Evolutionary conservation across 345 rosid genomes (phyloP), one percentile per base, ranked within the genome.

Genomic region (Zanthoxylum bungeanum): DNA sequence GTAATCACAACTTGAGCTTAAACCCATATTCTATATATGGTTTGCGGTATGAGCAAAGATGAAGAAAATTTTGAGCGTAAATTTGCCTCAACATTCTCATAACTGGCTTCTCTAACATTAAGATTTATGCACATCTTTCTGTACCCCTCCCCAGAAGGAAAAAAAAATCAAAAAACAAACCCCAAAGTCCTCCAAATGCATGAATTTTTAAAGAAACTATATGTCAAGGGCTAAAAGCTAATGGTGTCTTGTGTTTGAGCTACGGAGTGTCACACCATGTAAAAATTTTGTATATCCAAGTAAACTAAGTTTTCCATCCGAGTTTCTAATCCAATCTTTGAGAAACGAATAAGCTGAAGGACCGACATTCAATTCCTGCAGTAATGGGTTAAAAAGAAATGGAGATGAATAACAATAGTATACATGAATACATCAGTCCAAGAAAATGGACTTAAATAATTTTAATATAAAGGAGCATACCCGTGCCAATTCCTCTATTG

Each of bases 281-380:
- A 91, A 87, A 78, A 89, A 87, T 82, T 89, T 91, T 55, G 88
- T 86, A 76, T 87, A 91, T 56, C 97, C 97, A 70, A 85, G 83
- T 68, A 85, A 83, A 77, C 92, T 93, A 75, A 95, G 90, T 85
- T 86, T 91, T 70, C 99, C 96, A 47, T 95, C 99, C 0, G 90
- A 71, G 73, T 68, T 77, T 73, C 99, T 80, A 65, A 95, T 82
- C 89, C 99, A 95, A 34, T 93, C 97, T 76, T 78, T 85, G 69
- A 91, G 87, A 60, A 82, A 78, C 27, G 94, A 75, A 70, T 88
- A 83, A 47, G 91, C 97, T 52, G 97, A 86, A 36, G 94, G 92
- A 60, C 94, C 98, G 64, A 95, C 90, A 66, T 74, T 87, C 84
- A 91, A 70, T 71, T 91, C 97, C 97, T 89, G 88, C 83, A 71